Conservation (phyloP, 1,284 basidiomycete genomes). For the Ustilago loliicola region DNA sequence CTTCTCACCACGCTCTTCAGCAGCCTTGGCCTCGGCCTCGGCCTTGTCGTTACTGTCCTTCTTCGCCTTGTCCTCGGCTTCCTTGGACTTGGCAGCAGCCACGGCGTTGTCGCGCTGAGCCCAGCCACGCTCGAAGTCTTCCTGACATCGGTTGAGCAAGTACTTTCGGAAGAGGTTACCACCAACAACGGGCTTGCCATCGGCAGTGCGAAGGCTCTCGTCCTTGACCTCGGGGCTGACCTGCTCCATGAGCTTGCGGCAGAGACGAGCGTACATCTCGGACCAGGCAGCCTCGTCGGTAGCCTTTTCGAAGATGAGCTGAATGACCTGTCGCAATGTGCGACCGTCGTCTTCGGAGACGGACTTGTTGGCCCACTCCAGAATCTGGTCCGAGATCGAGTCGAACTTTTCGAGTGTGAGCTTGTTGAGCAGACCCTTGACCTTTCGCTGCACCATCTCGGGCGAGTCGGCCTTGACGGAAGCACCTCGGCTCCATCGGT, state of each 20-base stretch:
- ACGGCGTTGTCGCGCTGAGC: constrained; percentile 74
- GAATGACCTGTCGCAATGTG: constrained; percentile 94
- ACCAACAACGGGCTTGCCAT: constrained; percentile 86
- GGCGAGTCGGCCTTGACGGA: constrained; percentile 76
- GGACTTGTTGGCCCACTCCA: constrained; percentile 93
- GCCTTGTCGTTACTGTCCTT: constrained; percentile 73
- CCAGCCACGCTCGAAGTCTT: constrained; percentile 91
- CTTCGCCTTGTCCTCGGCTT: constrained; percentile 75
- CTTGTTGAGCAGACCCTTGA: constrained; percentile 93
- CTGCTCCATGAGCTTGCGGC: constrained; percentile 91
- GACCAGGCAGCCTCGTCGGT: constrained; percentile 95
- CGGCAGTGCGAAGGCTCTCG: constrained; percentile 76
- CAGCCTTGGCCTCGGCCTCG: constrained; percentile 75
- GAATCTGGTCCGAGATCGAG: constrained; percentile 91
- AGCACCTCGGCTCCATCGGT: constrained; percentile 78
- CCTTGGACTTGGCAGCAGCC: constrained; percentile 74
- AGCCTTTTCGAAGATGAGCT: constrained; percentile 95
- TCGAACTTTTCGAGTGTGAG: constrained; percentile 97
- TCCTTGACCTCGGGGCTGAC: constrained; percentile 88
- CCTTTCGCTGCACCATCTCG: constrained; percentile 90
- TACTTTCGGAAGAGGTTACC: constrained; percentile 90
- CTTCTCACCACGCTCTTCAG: constrained; percentile 72
- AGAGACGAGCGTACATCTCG: constrained; percentile 95
- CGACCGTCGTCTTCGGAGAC: constrained; percentile 91
- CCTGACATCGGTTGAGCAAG: constrained; percentile 90